A percentile compares a stretch with the other conserved stretches of the same genome.
phyloP scores from a whole-genome alignment of 768 basidiomycete genomes.

The Pulveroboletus ravenelii region DNA sequence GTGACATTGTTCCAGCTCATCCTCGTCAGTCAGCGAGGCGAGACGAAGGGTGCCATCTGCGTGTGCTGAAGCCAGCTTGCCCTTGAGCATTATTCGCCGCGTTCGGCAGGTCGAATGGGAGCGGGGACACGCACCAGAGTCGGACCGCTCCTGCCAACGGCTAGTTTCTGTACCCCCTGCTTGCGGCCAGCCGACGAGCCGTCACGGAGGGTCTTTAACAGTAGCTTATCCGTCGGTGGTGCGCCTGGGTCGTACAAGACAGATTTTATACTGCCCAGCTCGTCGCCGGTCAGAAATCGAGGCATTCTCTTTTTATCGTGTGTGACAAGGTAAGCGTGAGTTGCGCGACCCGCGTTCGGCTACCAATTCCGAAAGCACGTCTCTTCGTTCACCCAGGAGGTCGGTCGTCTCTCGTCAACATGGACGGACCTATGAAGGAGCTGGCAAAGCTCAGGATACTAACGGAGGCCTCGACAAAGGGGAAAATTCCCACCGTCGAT shows the following conservation, averaged over 20 bases:
- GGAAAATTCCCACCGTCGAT: constrained; percentile 49
- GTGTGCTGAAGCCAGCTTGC: constrained; percentile 61
- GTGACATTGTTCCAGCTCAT: constrained; percentile 35
- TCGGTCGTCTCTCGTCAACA: constrained; percentile 22
- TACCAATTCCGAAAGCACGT: background rate
- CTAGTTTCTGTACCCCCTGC: constrained; percentile 38
- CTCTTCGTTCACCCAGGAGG: background rate
- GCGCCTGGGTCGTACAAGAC: constrained; percentile 38
- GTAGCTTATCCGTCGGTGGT: constrained; percentile 32
- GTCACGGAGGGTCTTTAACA: constrained; percentile 33
- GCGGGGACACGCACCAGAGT: constrained; percentile 36
- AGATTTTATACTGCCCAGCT: constrained; percentile 70
- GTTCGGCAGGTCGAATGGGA: constrained; percentile 8
- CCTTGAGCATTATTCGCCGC: constrained; percentile 34
- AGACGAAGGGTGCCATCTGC: constrained; percentile 53
- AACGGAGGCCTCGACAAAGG: constrained; percentile 43
- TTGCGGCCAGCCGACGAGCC: constrained; percentile 31
- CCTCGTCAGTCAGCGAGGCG: constrained; percentile 40
- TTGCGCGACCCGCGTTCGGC: too few species aligned
- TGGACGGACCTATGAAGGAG: constrained; percentile 78
- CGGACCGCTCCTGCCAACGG: constrained; percentile 27
- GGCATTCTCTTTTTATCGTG: constrained; percentile 52
- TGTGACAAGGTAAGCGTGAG: too few species aligned
- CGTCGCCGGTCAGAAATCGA: constrained; percentile 72
- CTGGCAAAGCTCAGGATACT: constrained; percentile 71